Conservation (phyloP, 1,139 yeast species). For the Hemisphaericaspora lyxosophila region DNA sequence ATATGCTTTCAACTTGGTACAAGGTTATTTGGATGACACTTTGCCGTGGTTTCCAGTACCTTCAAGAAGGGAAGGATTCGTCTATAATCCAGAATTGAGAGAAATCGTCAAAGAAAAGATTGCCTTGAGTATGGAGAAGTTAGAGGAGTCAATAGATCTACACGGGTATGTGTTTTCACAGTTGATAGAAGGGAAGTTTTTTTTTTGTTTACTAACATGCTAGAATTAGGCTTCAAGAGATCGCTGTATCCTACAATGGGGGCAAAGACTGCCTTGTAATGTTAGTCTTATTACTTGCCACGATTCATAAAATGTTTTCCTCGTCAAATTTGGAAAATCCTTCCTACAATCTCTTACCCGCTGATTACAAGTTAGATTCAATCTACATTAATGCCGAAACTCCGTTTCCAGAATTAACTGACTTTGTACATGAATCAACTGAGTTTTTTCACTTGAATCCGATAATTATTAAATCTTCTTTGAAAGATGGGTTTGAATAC, state of each 20-base stretch:
- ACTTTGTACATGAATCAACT: constrained; percentile 46
- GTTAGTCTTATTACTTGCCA: constrained; percentile 65
- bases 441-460: constrained; percentile 46
- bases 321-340: constrained; percentile 8
- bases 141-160: constrained; percentile 30
- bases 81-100: constrained; percentile 24
- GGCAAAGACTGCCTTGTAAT: constrained; percentile 90
- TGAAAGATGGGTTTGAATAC: constrained; percentile 65
- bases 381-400: constrained; percentile 70
- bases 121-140: constrained; percentile 27
- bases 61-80: constrained; percentile 19
- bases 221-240: constrained; percentile 42
- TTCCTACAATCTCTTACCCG: constrained; percentile 19
- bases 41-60: constrained; percentile 31
- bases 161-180: constrained; percentile 29
- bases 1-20: constrained; percentile 35
- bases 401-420: constrained; percentile 60
- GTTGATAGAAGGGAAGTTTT: neutral
- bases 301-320: constrained; percentile 41
- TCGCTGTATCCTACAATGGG: constrained; percentile 82
- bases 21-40: constrained; percentile 30
- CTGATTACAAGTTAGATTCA: constrained; percentile 46
- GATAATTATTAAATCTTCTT: constrained; percentile 43
- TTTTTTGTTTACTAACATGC: constrained; percentile 18
- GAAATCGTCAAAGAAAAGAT: constrained; percentile 32